phyloP scores from a whole-genome alignment of 768 basidiomycete species.

The Harrya chromipes region DNA sequence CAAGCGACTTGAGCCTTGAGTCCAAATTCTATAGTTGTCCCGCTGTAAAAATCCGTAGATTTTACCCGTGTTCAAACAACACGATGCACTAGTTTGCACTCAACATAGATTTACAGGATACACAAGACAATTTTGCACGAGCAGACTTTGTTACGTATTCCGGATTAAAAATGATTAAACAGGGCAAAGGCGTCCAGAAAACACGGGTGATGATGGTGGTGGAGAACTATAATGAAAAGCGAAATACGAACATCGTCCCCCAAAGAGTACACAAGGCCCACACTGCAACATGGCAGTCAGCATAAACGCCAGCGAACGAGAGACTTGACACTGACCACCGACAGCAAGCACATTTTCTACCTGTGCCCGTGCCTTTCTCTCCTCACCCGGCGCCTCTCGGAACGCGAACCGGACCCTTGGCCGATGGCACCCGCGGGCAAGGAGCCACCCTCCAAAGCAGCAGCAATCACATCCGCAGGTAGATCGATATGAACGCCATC shows the following conservation, averaged over 20 bases:
- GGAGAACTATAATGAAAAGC: conserved; percentile 21
- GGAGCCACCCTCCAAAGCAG: conserved; percentile 74
- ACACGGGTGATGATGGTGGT: conserved; percentile 15
- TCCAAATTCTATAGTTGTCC: no score
- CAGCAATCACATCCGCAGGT: conserved; percentile 88
- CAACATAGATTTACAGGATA: conserved; percentile 19
- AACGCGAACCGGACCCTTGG: conserved; percentile 42
- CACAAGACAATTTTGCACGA: conserved; percentile 9
- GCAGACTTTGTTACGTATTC: conserved; percentile 21
- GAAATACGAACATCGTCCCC: conserved; percentile 22
- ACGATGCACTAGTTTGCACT: conserved; percentile 7
- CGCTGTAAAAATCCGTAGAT: neutral
- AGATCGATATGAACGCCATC: conserved; percentile 93
- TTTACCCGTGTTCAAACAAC: neutral
- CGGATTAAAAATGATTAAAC: conserved; percentile 26
- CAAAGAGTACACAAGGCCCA: conserved; percentile 20
- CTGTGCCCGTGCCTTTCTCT: conserved; percentile 37
- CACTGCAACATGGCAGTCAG: conserved; percentile 15
- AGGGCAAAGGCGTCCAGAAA: conserved; percentile 21
- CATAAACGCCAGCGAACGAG: neutral
- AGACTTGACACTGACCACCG: conserved; percentile 14
- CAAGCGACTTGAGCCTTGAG: conserved; percentile 84
- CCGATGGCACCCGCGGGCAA: conserved; percentile 60
- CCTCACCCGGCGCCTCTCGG: conserved; percentile 60
- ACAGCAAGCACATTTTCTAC: conserved; percentile 1